Evolutionary conservation across 2,329 filamentous ascomycete genomes (phyloP), one percentile per base, ranked within the genome.

Genomic region (Botrytis medusae): DNA sequence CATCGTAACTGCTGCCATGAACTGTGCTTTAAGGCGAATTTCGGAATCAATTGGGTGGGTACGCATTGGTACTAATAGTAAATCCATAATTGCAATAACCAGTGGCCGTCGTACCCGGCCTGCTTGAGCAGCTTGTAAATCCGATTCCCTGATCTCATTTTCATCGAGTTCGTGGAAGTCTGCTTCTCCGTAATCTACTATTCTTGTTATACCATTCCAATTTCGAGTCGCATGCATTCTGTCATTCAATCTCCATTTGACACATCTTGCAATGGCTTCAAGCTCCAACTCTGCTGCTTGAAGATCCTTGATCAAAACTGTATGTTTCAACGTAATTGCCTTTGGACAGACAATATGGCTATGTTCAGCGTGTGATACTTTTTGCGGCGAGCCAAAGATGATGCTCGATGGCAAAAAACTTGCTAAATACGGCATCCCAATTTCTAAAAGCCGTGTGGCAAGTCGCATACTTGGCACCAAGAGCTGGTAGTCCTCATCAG

Each of bases 1-100:
- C 67, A 80, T 77, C 25, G 79, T 79, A 3, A 78, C 62, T 20
- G 73, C 78, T 3, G 77, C 76, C 67, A 78, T 75, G 62, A 79
- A 79, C 16, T 71, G 62, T 22, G 77, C 75, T 37, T 77, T 76
- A 25, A 78, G 63, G 72, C 75, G 72, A 22, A 73, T 60, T 61
- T 79, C 77, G 60, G 69, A 77, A 14, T 72, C 48, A 5, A 22
- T 12, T 3, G 65, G 14, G 20, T 70, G 74, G 8, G 64, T 71
- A 61, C 68, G 73, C 20, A 79, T 63, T 16, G 75, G 74, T n/a
- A 76, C 69, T 4, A 78, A 48, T 73, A 79, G 78, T 64, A 79
- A 73, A 40, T 61, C 54, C 72, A 77, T 77, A 6, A 79, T 74
- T 14, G 75, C 76, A 57, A 78, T 74, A n/a, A 73, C 68, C n/a